Percentiles rank a stretch among this genome's conserved stretches.
Conservation (phyloP, 306 rosid genomes). For the Lagenaria siceraria region DNA sequence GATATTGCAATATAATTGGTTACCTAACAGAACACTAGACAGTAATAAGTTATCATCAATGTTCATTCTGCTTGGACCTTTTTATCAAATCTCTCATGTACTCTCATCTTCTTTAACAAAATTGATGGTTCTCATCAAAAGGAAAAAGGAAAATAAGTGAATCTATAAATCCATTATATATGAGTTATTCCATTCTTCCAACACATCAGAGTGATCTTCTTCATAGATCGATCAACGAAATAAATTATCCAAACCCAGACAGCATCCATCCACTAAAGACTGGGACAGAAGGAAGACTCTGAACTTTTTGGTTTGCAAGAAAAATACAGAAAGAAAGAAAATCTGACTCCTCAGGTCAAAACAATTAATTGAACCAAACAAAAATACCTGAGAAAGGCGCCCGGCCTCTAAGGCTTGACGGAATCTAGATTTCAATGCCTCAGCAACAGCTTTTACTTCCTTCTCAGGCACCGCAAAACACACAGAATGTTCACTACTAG, state of each 20-base stretch:
- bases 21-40: neutral
- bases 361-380: constrained; percentile 1
- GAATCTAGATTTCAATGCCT: constrained; percentile 79
- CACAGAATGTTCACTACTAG: constrained; percentile 98
- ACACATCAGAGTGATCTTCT: neutral
- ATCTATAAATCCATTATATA: neutral
- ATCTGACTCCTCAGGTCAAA: neutral
- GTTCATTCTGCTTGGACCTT: neutral
- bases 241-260: neutral
- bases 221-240: neutral
- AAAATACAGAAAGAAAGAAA: neutral
- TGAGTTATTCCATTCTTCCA: neutral
- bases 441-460: constrained; percentile 92
- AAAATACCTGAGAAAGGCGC: constrained; percentile 89
- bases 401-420: constrained; percentile 93
- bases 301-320: neutral
- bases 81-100: neutral
- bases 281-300: neutral
- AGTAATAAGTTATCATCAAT: neutral
- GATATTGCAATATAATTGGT: too few species aligned
- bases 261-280: neutral
- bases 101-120: neutral
- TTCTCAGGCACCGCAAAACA: constrained; percentile 99
- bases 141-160: neutral
- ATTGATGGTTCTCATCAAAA: neutral